phyloP scores from a whole-genome alignment of 2,329 filamentous ascomycete species.

The Chrysoporthe deuterocubensis region DNA sequence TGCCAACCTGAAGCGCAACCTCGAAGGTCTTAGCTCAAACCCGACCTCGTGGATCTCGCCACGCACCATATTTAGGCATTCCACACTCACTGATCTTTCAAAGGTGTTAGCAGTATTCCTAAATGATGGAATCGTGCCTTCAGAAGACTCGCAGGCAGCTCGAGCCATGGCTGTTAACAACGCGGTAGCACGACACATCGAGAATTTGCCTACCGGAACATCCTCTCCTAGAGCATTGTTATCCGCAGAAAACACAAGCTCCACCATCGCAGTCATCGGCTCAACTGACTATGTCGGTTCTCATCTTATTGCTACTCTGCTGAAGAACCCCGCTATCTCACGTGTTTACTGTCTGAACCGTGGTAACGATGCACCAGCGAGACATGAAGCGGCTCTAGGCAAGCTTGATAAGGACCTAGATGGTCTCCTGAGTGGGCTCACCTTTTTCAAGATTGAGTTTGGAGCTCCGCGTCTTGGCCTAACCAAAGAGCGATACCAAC shows the following conservation, averaged over 20 bases:
- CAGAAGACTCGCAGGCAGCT: constrained; percentile 1
- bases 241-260: neutral
- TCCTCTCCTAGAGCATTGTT: neutral
- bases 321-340: neutral
- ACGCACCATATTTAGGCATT: constrained; percentile 9
- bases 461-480: constrained; percentile 11
- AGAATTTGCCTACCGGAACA: neutral
- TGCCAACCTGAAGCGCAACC: constrained; percentile 24
- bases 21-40: constrained; percentile 15
- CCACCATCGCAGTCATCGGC: constrained; percentile 13
- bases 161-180: neutral
- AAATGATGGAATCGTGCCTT: neutral
- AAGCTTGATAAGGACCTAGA: constrained; percentile 3
- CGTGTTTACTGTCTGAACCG: constrained; percentile 17
- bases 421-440: neutral
- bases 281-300: constrained; percentile 19
- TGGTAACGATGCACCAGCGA: neutral
- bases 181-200: neutral
- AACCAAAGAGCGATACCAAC: neutral
- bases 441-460: constrained; percentile 1
- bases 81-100: neutral
- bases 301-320: neutral
- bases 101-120: neutral
- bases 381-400: neutral
- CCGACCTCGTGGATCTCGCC: constrained; percentile 9